A percentile compares a stretch with the other conserved stretches of the same genome.
Conservation (phyloP, 129 eudicot species). For the Arctium lappa region DNA sequence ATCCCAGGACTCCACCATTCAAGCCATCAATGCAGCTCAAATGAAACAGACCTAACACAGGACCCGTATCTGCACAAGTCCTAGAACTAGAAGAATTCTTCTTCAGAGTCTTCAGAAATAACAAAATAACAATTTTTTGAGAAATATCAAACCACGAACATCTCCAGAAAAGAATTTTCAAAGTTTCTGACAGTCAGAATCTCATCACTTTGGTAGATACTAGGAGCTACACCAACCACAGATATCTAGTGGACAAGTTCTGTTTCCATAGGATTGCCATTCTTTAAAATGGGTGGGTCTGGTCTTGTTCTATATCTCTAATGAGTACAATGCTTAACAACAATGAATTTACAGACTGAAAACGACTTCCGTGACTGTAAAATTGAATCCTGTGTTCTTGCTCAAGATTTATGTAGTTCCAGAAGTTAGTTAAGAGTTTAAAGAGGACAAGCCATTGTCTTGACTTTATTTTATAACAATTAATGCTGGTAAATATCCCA, state of each 20-base stretch:
- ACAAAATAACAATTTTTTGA: slow-evolving; percentile 7
- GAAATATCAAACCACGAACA: slow-evolving; percentile 17
- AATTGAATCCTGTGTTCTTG: slow-evolving; percentile 3
- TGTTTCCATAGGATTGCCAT: slow-evolving; percentile 49
- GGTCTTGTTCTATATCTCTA: background rate
- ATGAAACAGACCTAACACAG: slow-evolving; percentile 3
- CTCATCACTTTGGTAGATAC: slow-evolving; percentile 26
- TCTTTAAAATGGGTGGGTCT: slow-evolving; percentile 39
- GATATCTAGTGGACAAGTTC: slow-evolving; percentile 56
- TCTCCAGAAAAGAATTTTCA: slow-evolving; percentile 17
- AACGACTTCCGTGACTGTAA: slow-evolving; percentile 41
- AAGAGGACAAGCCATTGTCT: slow-evolving; percentile 19
- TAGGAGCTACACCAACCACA: slow-evolving; percentile 59
- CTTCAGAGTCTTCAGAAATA: slow-evolving; percentile 18
- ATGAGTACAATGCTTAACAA: slow-evolving; percentile 8
- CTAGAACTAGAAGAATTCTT: slow-evolving; percentile 11
- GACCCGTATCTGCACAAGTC: slow-evolving; percentile 17
- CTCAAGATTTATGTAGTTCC: slow-evolving; percentile 15
- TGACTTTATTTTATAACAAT: slow-evolving; percentile 25
- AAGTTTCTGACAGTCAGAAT: slow-evolving; percentile 32
- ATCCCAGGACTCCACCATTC: slow-evolving; percentile 48
- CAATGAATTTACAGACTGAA: slow-evolving; percentile 28
- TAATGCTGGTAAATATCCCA: slow-evolving; percentile 26
- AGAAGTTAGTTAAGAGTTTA: slow-evolving; percentile 23
- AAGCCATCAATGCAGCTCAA: slow-evolving; percentile 36